Evolutionary conservation across 305 asterid genomes (phyloP).

Genomic region (Fraxinus ornus): DNA sequence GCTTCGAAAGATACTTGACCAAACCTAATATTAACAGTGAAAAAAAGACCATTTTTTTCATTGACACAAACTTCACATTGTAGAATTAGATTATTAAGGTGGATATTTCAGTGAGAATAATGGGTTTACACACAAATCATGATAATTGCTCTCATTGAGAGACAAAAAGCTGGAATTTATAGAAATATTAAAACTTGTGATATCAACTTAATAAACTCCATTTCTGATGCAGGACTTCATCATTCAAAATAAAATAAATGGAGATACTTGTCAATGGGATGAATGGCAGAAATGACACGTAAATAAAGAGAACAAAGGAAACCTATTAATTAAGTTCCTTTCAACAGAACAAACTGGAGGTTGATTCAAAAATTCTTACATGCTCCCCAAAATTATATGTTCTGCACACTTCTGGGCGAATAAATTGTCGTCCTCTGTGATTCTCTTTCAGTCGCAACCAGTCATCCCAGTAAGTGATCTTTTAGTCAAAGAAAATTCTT

Average conservation of each 20-base stretch:
- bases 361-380: slow-evolving; percentile 45
- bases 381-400: slow-evolving; percentile 98
- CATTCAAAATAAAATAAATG: neutral
- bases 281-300: neutral
- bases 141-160: neutral
- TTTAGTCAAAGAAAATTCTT: slow-evolving; percentile 66
- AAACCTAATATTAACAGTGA: neutral
- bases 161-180: neutral
- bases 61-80: neutral
- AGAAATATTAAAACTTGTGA: neutral
- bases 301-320: neutral
- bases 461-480: slow-evolving; percentile 96
- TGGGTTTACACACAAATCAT: neutral
- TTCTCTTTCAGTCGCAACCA: slow-evolving; percentile 92
- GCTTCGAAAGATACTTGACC: neutral
- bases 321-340: slow-evolving; percentile 10
- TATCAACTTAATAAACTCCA: neutral
- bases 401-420: slow-evolving; percentile 98
- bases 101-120: neutral
- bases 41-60: neutral
- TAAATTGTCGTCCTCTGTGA: slow-evolving; percentile 83
- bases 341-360: slow-evolving; percentile 23
- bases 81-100: neutral
- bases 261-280: slow-evolving; percentile 2
- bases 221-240: neutral